These are phyloP conservation scores for Rusavskia elegans DNA, from an alignment of 495 filamentous ascomycete species.

Conservation along the genomic window DNA sequence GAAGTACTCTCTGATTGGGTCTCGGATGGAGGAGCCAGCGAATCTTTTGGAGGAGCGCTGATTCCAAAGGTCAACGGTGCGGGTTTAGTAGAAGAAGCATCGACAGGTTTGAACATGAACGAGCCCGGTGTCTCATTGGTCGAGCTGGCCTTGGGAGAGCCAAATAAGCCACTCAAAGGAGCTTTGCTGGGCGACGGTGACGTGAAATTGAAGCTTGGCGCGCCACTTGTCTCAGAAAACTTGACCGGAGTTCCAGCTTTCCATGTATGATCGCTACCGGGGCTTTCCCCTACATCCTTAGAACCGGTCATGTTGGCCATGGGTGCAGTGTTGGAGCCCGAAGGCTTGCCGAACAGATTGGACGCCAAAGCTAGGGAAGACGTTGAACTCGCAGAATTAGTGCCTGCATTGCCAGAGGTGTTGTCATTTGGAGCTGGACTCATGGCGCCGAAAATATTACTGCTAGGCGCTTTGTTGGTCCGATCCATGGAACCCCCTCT, in stretches of 20 bases:
- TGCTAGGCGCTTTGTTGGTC: neutral
- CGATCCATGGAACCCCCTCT: slow-evolving; percentile 6
- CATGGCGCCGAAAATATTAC: neutral
- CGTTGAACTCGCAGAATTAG: neutral
- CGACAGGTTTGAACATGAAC: slow-evolving; percentile 16
- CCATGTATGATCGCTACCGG: slow-evolving; percentile 29
- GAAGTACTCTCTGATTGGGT: slow-evolving; percentile 27
- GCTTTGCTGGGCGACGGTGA: slow-evolving; percentile 18
- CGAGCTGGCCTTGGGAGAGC: slow-evolving; percentile 18
- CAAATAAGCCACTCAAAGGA: slow-evolving; percentile 28
- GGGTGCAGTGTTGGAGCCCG: slow-evolving; percentile 12
- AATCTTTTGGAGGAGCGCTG: slow-evolving; percentile 21
- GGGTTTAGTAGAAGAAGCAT: slow-evolving; percentile 11
- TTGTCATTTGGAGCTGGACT: neutral
- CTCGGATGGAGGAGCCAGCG: slow-evolving; percentile 23
- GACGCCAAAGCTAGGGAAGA: neutral
- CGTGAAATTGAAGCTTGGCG: slow-evolving; percentile 17
- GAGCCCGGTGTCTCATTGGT: slow-evolving; percentile 11
- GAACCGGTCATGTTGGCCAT: slow-evolving; percentile 15
- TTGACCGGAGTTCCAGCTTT: slow-evolving; percentile 34
- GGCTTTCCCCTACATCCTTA: neutral
- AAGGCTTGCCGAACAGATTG: slow-evolving; percentile 4
- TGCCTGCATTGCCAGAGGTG: neutral
- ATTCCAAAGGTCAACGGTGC: slow-evolving; percentile 20
- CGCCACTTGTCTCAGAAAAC: slow-evolving; percentile 18